Base-by-base conservation (phyloP, 208 protist genomes). In the Sergeia podlipaevii region DNA sequence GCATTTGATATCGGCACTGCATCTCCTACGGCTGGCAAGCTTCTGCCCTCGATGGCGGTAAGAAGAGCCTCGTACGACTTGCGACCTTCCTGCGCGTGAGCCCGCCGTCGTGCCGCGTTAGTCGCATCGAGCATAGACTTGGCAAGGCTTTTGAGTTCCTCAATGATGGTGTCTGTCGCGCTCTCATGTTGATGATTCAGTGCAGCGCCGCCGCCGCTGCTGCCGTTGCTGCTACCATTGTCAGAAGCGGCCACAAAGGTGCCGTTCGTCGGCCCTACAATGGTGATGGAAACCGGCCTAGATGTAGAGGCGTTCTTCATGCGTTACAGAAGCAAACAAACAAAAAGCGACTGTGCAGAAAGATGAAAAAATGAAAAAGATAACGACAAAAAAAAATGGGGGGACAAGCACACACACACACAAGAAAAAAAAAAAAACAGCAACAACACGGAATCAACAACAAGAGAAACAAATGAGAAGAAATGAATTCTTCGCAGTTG, bases 61-160 rank as follows among this genome's bases (percentile, higher is more conserved):
- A 93, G 72, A 36, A 89, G 73, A 15, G 74, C 71, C 45, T 89
- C 80, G 65, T 87, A 87, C 2, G 76, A 84, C 29, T 78, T 78
- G 43, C 56, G 55, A 39, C 69, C 67, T 48, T 83, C 77, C 32
- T 70, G 57, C 42, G 65, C 65, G 51, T 64, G 68, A 17, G 74
- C 71, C 26, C 70, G 75, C 18, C 65, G 69, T 38, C 80, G 82
- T 8, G 81, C 74, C 10, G 74, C 73, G 34, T 84, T 86, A 0
- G 80, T 91, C 4, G 87, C 73, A 41, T 91, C 82, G 18, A 94
- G 69, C 87, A 94, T 94, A 33, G 74, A 89, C 55, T 85, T 80
- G 18, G 87, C 87, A 3, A 94, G 69, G 27, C 61, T 55, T 61
- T 88, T 89, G 38, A 94, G 66, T 65, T 94, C 82, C 54, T 84